Base-by-base conservation (phyloP, 2,329 filamentous ascomycete species). In the Aquanectria penicillioides region DNA sequence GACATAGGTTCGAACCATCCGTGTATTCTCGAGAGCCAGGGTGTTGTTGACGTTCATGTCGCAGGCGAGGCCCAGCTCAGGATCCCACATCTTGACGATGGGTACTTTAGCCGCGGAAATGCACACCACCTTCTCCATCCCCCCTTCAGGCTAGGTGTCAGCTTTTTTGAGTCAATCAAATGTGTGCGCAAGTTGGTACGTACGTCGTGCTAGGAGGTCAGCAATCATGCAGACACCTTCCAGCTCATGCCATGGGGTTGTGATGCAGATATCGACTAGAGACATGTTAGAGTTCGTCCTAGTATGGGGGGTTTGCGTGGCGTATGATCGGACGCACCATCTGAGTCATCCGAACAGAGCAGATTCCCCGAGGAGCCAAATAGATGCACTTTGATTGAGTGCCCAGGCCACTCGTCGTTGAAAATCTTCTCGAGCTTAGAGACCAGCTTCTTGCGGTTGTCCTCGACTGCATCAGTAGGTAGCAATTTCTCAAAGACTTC, bases 41-140 rank as follows among this genome's bases (percentile, higher is more conserved):
- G 94, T 95, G 70, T 98, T 99, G 80, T 99, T 99, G 78, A 99
- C 94, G 69, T 99, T 99, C 90, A 99, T 95, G 74, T 99, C 95
- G 75, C 94, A 97, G 13, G 93, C 91, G 47, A 99, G 82, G 64
- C 89, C 83, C 56, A 97, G 82, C 74, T 97, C 93, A 3, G 95
- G 95, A 74, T 99, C 95, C 94, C 95, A 99, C 54, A 97, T 92
- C 80, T 98, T 98, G 68, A 99, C 95, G 71, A 99, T 99, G 4
- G 95, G 94, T 12, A 99, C 95, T 77, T 97, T 98, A 59, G 95
- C 95, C 36, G 91, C 92, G 23, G 93, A 93, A 49, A 98, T 93
- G 74, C 95, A 99, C 20, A 97, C 91, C 1, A 99, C 93, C 70
- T 92, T 92, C 75, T 98, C 86, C 95, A 99, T 99, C 33, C 94